Evolutionary conservation across 164 flowering plant genomes (phyloP).

Genomic region (Paratinospora sagittata): DNA sequence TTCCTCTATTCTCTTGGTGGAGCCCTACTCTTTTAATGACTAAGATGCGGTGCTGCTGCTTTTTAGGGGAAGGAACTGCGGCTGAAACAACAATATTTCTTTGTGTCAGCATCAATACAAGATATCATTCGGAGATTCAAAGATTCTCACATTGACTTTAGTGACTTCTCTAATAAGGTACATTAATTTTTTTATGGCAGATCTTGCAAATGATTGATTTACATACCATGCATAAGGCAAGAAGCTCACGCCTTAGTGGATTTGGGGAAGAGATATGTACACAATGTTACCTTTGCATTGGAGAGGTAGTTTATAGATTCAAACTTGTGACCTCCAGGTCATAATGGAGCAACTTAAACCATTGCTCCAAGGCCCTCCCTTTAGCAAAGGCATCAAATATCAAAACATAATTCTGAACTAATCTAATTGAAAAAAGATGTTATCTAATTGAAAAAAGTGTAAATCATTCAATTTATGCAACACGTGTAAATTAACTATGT

Average conservation of each 20-base stretch:
- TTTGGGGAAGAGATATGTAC: too few relatives aligned
- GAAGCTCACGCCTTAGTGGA: too few relatives aligned
- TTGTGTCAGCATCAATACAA: slow-evolving; percentile 53
- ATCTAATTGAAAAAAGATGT: background rate
- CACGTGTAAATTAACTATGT: background rate
- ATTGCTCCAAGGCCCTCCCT: too few relatives aligned
- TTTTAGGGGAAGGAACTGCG: slow-evolving; percentile 56
- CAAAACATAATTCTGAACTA: background rate
- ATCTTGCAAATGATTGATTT: too few relatives aligned
- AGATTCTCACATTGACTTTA: slow-evolving; percentile 38
- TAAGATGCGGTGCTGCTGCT: slow-evolving; percentile 2
- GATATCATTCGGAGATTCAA: slow-evolving; percentile 56
- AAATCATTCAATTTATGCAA: background rate
- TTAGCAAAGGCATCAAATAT: background rate
- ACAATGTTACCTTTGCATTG: too few relatives aligned
- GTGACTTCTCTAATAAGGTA: slow-evolving; percentile 49
- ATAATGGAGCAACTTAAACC: too few relatives aligned
- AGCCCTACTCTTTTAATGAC: background rate
- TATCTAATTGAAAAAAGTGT: background rate
- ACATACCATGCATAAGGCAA: too few relatives aligned
- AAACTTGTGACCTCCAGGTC: too few relatives aligned
- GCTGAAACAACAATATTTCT: slow-evolving; percentile 61
- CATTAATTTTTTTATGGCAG: background rate
- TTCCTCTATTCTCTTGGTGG: background rate
- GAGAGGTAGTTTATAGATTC: too few relatives aligned